Evolutionary conservation across 768 basidiomycete species (phyloP).

Genomic region (Macrolepiota dolichaula): DNA sequence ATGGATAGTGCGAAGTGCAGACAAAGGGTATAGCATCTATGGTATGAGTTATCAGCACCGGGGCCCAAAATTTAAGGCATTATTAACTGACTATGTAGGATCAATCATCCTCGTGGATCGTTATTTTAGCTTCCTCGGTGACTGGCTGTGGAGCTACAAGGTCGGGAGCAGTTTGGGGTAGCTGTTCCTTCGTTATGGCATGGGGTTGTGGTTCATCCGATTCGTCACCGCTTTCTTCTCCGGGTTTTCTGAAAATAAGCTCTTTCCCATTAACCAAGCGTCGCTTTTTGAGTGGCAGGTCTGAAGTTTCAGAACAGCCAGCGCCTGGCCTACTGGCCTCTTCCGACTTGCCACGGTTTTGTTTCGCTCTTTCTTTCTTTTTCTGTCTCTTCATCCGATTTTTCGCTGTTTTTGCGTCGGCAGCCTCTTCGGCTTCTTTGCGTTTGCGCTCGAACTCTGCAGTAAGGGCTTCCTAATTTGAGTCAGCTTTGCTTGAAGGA

Average conservation of each 20-base stretch:
- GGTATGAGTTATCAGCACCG: neutral
- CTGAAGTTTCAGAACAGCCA: neutral
- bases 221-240: slow-evolving; percentile 36
- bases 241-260: slow-evolving; percentile 48
- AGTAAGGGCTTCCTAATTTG: slow-evolving; percentile 59
- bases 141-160: slow-evolving; percentile 6
- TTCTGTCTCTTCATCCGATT: slow-evolving; percentile 93
- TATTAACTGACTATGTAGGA: too few species aligned
- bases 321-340: slow-evolving; percentile 16
- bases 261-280: slow-evolving; percentile 78
- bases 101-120: slow-evolving; percentile 30
- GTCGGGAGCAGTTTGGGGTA: neutral
- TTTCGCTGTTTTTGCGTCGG: slow-evolving; percentile 90
- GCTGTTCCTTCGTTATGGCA: slow-evolving; percentile 1
- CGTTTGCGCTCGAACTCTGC: slow-evolving; percentile 76
- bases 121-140: slow-evolving; percentile 23
- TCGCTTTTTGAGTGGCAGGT: slow-evolving; percentile 70
- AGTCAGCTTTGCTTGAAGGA: neutral
- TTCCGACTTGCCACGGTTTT: slow-evolving; percentile 24
- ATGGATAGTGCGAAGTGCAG: neutral
- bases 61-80: neutral
- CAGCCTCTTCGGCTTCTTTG: slow-evolving; percentile 62
- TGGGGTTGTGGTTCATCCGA: slow-evolving; percentile 22
- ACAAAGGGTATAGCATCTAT: neutral
- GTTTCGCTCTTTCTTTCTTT: slow-evolving; percentile 75